Percentiles rank a stretch among this genome's conserved stretches.
These are phyloP conservation scores for Exidia glandulosa DNA, from an alignment of 768 basidiomycete genomes.

Conservation along the genomic window DNA sequence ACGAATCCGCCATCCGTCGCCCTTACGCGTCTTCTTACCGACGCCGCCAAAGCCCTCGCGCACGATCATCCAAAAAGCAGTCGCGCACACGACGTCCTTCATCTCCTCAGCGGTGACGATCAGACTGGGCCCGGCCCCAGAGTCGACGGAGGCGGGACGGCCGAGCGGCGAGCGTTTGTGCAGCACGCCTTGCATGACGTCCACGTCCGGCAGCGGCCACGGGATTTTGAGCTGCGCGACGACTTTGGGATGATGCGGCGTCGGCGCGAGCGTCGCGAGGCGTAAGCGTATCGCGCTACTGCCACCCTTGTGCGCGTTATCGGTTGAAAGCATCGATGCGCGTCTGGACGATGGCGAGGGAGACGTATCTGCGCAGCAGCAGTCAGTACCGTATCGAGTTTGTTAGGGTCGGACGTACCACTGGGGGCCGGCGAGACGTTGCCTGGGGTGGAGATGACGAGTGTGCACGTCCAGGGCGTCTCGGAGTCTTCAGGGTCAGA, in stretches of 20 bases:
- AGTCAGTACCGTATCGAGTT: too few relatives aligned
- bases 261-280: constrained; percentile 78
- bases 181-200: constrained; percentile 48
- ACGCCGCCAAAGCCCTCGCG: constrained; percentile 89
- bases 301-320: neutral
- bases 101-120: constrained; percentile 81
- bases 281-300: constrained; percentile 29
- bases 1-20: constrained; percentile 68
- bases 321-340: neutral
- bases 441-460: constrained; percentile 32
- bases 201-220: constrained; percentile 75
- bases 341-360: too few relatives aligned
- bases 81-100: constrained; percentile 83
- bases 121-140: constrained; percentile 22
- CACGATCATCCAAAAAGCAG: constrained; percentile 84
- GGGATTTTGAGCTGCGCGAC: constrained; percentile 87
- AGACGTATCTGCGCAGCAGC: too few relatives aligned
- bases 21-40: constrained; percentile 66
- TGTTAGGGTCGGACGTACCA: neutral
- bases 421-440: neutral
- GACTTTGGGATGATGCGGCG: constrained; percentile 93
- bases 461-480: constrained; percentile 89
- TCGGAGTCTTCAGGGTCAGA: constrained; percentile 95
- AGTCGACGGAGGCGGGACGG: constrained; percentile 3
- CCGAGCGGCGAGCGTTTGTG: constrained; percentile 28